These are phyloP conservation scores for Gloeopeniophorella convolvens DNA, from an alignment of 768 basidiomycete genomes.

Conservation along the genomic window DNA sequence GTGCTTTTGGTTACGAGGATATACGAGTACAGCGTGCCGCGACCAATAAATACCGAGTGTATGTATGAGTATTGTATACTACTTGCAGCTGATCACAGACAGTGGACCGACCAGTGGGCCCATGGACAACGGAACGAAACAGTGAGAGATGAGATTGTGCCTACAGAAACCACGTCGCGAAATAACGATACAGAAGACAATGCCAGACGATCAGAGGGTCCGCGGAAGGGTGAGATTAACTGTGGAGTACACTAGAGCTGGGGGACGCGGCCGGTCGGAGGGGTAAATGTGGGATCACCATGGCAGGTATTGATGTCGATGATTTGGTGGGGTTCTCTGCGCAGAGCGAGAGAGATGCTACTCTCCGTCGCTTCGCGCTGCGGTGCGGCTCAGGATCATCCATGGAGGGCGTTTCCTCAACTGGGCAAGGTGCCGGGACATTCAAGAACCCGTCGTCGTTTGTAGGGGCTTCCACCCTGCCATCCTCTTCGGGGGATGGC, in stretches of 20 bases:
- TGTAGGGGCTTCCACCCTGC: background rate
- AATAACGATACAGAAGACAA: background rate
- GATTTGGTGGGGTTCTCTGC: background rate
- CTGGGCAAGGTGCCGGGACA: background rate
- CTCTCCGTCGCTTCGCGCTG: conserved; percentile 7
- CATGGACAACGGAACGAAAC: background rate
- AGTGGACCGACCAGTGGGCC: too few relatives aligned
- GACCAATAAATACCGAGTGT: too few relatives aligned
- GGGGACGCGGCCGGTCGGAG: background rate
- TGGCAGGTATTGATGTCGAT: conserved; percentile 6
- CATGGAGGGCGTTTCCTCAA: background rate
- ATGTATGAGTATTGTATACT: too few relatives aligned
- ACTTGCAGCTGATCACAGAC: too few relatives aligned
- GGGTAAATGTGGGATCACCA: conserved; percentile 14
- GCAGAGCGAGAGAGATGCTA: background rate
- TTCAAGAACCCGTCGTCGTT: background rate
- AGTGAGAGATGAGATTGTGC: background rate
- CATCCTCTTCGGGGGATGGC: background rate
- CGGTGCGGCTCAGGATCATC: background rate
- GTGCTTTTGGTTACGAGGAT: too few relatives aligned
- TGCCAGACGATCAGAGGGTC: background rate
- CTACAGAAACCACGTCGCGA: background rate
- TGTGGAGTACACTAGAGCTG: background rate
- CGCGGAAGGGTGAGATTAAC: too few relatives aligned
- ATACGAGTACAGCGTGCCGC: too few relatives aligned